phyloP scores from a whole-genome alignment of 2,329 filamentous ascomycete species.

The Phaeosphaeria sp. region DNA sequence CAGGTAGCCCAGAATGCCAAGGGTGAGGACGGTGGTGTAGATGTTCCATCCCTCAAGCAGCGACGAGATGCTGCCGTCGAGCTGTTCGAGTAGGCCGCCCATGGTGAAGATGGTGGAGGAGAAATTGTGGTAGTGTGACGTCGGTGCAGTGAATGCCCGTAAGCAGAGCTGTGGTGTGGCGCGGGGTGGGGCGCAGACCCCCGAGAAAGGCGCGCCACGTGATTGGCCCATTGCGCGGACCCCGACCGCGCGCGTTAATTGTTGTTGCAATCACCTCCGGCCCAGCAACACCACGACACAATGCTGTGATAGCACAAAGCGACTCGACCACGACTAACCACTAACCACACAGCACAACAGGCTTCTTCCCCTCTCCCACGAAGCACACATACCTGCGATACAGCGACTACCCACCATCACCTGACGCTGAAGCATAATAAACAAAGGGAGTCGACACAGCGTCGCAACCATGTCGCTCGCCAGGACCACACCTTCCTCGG shows the following conservation, averaged over 20 bases:
- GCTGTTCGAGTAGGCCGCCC: slow-evolving; percentile 63
- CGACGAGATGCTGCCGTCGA: slow-evolving; percentile 74
- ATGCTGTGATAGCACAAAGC: background rate
- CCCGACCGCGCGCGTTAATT: background rate
- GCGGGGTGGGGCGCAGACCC: background rate
- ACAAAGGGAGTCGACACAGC: background rate
- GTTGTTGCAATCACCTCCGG: slow-evolving; percentile 11
- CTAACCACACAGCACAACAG: slow-evolving; percentile 32
- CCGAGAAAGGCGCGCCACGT: background rate
- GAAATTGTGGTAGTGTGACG: background rate
- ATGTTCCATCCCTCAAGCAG: slow-evolving; percentile 82
- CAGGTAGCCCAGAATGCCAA: slow-evolving; percentile 70
- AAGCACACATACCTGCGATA: too few relatives aligned
- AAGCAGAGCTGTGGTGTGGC: background rate
- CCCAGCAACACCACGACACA: slow-evolving; percentile 2
- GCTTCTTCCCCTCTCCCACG: background rate
- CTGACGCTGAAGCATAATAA: slow-evolving; percentile 6
- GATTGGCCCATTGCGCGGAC: background rate
- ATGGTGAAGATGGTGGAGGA: slow-evolving; percentile 34
- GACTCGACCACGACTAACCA: slow-evolving; percentile 20
- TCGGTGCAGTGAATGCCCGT: background rate
- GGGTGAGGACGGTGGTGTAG: slow-evolving; percentile 76
- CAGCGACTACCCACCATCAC: too few relatives aligned
- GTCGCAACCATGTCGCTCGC: slow-evolving; percentile 25
- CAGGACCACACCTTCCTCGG: slow-evolving; percentile 10